Base-by-base conservation (phyloP, 2,329 filamentous ascomycete species). In the Ciborinia camelliae region DNA sequence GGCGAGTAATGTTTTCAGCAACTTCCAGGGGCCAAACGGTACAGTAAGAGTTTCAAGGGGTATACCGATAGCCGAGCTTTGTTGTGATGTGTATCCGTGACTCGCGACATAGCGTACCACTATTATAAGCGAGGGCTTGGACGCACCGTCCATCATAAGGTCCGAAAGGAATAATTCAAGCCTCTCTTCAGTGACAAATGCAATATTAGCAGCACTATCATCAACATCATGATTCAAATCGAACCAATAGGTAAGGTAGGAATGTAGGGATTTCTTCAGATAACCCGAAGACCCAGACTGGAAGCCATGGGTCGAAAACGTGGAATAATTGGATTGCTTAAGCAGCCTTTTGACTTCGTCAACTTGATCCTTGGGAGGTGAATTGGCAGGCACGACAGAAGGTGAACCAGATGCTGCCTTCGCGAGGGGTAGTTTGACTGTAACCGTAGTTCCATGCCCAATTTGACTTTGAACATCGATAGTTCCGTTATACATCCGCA, bases 401-500 rank as follows among this genome's bases (percentile, higher is more conserved):
- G 30, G n/a, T 48, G 20, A 4, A 20, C 9, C 26, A 39, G 28
- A n/a, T 30, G 18, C n/a, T 23, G 58, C 48, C 4, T 54, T 53
- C n/a, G 20, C 26, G 8, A 67, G 53, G 32, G 66, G 66, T 5
- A 68, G 20, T 43, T 76, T 78, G 14, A 84, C 80, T 6, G 76
- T 79, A 2, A 86, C 79, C 12, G 80, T 79, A 0, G 85, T 86
- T 2, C 85, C 85, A 43, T 80, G 76, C 1, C 79, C 78, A 14
- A 79, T 76, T 58, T 81, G 76, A 53, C 80, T 85, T 54, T 79
- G 79, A 37, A 89, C 79, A n/a, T 84, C 79, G 45, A 89, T 84
- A 7, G 76, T 80, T 1, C 86, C 86, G 35, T 81, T 79, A 0
- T 89, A 76, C 26, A 83, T 81, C 52, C 81, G 80, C 20, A 88